Evolutionary conservation across 2,329 filamentous ascomycete genomes (phyloP), one percentile per base, ranked within the genome.

Genomic region (Leptographium lundbergii): DNA sequence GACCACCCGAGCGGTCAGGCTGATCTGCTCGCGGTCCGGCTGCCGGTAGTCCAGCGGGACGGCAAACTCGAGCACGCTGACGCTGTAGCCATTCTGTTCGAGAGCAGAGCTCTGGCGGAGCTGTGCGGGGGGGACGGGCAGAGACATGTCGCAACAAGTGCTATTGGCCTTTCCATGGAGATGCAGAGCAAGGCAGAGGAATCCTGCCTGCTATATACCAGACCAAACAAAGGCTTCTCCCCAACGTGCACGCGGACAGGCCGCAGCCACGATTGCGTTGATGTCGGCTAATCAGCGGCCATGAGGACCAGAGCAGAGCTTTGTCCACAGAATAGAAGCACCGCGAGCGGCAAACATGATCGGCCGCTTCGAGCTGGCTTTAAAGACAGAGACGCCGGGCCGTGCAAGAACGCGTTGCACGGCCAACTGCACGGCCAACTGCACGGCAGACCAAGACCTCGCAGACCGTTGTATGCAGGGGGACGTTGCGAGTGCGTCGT

Each of bases 21-120:
- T 14, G 27, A 59, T 61, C 14, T 22, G 32, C 29, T 27, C 17
- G 27, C 14, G 11, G 5, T 39, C n/a, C 1, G 42, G 29, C n/a
- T 51, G 9, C 7, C 19, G 10, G 47, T 63, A 59, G 60, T 63
- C 58, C n/a, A 61, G 50, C 6, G 62, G 62, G 27, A 63, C 61
- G 27, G 10, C n/a, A 47, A 60, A 61, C 32, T 14, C 5, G 5
- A 63, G 54, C 45, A 54, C 24, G 32, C 55, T 57, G 54, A 52
- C 39, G 2, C 25, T 9, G 36, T 24, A 54, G 24, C 56, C 56
- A 6, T 39, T 6, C 11, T 57, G 1, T 6, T n/a, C 4, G 24
- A 36, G 34, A 11, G 57, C 1, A 6, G 10, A 25, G 24, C 47
- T n/a, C 3, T 1, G 10, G 7, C 2, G 2, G 9, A 61, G 32